A percentile compares a stretch with the other conserved stretches of the same genome.
These are phyloP conservation scores for Phytophthora tubulina DNA, from an alignment of 352 stramenopile genomes.

Conservation along the genomic window DNA sequence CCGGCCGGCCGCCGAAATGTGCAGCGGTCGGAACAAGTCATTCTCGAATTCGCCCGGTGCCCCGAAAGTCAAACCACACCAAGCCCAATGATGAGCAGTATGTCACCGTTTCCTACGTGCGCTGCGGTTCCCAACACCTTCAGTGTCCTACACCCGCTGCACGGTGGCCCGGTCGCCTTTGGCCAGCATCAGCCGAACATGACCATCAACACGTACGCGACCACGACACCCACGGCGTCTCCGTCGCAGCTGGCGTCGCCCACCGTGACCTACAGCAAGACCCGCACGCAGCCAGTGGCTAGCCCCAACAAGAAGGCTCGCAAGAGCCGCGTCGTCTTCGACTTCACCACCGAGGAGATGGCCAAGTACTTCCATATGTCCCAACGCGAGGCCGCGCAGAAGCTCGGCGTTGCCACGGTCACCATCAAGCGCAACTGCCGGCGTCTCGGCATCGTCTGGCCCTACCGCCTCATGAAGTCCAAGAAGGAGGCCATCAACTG, in stretches of 20 bases:
- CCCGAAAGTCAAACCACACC: slow-evolving; percentile 2
- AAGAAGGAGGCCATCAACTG: slow-evolving; percentile 53
- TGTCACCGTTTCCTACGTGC: slow-evolving; percentile 30
- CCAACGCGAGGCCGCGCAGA: slow-evolving; percentile 59
- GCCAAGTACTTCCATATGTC: slow-evolving; percentile 69
- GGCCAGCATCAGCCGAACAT: slow-evolving; percentile 2
- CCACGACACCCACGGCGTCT: slow-evolving; percentile 3
- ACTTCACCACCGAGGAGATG: slow-evolving; percentile 66
- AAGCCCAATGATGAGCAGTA: slow-evolving; percentile 32
- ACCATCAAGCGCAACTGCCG: slow-evolving; percentile 74
- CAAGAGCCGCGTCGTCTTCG: slow-evolving; percentile 64
- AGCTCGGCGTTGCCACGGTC: slow-evolving; percentile 66
- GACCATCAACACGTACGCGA: slow-evolving; percentile 16
- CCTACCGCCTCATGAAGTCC: slow-evolving; percentile 64
- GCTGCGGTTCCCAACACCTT: slow-evolving; percentile 24
- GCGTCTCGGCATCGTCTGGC: slow-evolving; percentile 66
- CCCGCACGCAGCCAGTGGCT: slow-evolving; percentile 16
- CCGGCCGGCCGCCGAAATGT: slow-evolving; percentile 12
- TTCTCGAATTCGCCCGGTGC: slow-evolving; percentile 32
- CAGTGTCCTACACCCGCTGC: slow-evolving; percentile 30
- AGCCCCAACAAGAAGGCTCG: slow-evolving; percentile 44
- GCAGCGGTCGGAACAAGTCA: slow-evolving; percentile 33
- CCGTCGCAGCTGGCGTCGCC: slow-evolving; percentile 29
- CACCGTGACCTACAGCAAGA: slow-evolving; percentile 18
- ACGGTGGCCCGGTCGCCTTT: slow-evolving; percentile 19